Conservation (phyloP, 108 stramenopile species). For the Thalassiosira profunda region DNA sequence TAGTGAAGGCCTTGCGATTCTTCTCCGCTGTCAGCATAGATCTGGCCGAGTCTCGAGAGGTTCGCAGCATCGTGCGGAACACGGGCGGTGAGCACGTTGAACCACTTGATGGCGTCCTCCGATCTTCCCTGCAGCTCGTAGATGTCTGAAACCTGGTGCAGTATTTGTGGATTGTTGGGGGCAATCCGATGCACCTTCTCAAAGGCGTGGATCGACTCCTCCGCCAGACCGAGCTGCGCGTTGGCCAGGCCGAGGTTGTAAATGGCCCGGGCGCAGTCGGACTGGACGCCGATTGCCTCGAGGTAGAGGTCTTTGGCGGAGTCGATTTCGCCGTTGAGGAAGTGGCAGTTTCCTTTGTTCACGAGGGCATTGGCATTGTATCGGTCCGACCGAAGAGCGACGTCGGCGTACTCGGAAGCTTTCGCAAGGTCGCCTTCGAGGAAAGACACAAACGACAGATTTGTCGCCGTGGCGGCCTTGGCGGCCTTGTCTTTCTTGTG, state of each 20-base stretch:
- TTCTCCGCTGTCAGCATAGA: slow-evolving; percentile 60
- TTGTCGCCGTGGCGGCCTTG: slow-evolving; percentile 85
- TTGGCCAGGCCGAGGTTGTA: slow-evolving; percentile 88
- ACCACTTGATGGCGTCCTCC: slow-evolving; percentile 67
- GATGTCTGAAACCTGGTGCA: slow-evolving; percentile 89
- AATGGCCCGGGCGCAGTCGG: slow-evolving; percentile 89
- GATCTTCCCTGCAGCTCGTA: slow-evolving; percentile 59
- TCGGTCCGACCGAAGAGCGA: slow-evolving; percentile 74
- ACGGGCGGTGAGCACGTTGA: slow-evolving; percentile 81
- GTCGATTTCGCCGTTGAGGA: slow-evolving; percentile 60
- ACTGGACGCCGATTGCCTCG: slow-evolving; percentile 91
- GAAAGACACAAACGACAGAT: slow-evolving; percentile 89
- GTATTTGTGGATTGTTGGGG: slow-evolving; percentile 83
- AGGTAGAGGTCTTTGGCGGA: slow-evolving; percentile 86
- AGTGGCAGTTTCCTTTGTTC: slow-evolving; percentile 93
- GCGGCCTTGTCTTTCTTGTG: no score
- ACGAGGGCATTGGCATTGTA: slow-evolving; percentile 94
- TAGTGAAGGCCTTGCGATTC: slow-evolving; percentile 77
- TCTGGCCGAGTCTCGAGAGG: slow-evolving; percentile 76
- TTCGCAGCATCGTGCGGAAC: slow-evolving; percentile 79
- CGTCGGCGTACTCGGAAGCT: slow-evolving; percentile 83
- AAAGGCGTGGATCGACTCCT: slow-evolving; percentile 85
- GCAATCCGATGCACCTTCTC: slow-evolving; percentile 88
- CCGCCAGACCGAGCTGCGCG: slow-evolving; percentile 49
- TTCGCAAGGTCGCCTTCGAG: slow-evolving; percentile 74